Evolutionary conservation across 1,139 yeast genomes (phyloP), one percentile per base, ranked within the genome.

Genomic region (Diutina siamensis): DNA sequence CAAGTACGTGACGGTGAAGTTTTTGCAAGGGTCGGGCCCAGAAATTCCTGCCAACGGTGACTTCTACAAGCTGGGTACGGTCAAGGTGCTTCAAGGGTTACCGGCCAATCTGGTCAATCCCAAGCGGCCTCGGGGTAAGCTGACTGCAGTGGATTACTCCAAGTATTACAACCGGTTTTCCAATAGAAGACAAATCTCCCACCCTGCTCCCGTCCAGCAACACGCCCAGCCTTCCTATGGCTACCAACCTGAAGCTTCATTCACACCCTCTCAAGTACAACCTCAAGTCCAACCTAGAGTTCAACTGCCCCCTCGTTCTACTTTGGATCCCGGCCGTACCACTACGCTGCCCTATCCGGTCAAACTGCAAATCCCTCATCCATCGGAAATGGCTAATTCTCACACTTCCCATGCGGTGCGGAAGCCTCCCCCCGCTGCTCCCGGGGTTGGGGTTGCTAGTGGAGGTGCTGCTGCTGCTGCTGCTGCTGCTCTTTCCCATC

Each of bases 61-160:
- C 61, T 51, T 66, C 12, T 94, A 94, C 66, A 94, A 92, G 66
- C 86, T 96, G 3, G 87, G 95, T 52, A 78, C 87, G 0, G 92
- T 94, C 27, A 80, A 78, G 35, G 96, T 87, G 13, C 77, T 79
- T 42, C 76, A 76, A 41, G 99, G 99, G 9, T 71, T 76, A 51
- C 88, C 96, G 7, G 80, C 86, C 0, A 75, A 68, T 50, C 76
- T 94, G 21, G 67, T 61, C 22, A 83, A 88, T 44, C 83, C 80
- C 41, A 78, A 81, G 54, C 78, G 84, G 54, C 97, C 97, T 35
- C 63, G 71, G 53, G 73, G 69, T 1, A 53, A 47, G 18, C 55
- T 68, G 3, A 54, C 65, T 10, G 59, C 63, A 46, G 74, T 71
- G 31, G 76, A 71, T 51, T 71, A 67, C 52, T 59, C 65, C 50